phyloP scores from a whole-genome alignment of 176 grass and related monocot genomes.

The Oropetium thomaeum region DNA sequence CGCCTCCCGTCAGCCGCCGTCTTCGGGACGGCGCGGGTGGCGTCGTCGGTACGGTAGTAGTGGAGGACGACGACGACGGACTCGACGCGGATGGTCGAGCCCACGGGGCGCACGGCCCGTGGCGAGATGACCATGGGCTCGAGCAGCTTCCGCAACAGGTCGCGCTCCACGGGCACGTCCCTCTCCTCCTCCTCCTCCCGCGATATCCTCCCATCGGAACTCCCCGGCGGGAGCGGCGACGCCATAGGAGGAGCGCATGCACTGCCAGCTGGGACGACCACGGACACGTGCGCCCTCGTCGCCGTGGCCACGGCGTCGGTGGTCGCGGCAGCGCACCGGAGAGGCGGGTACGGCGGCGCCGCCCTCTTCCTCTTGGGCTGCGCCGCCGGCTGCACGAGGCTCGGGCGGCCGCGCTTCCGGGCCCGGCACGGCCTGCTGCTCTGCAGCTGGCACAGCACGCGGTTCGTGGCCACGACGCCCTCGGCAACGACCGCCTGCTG shows the following conservation, averaged over 20 bases:
- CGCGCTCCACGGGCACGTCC: slow-evolving; percentile 60
- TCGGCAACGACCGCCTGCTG: not conserved
- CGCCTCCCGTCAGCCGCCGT: slow-evolving; percentile 52
- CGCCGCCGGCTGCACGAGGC: slow-evolving; percentile 4
- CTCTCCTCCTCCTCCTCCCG: not conserved
- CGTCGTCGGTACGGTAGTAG: not conserved
- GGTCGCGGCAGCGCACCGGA: slow-evolving; percentile 31
- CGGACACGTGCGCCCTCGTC: slow-evolving; percentile 21
- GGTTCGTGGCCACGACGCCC: slow-evolving; percentile 10
- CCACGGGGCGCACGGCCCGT: slow-evolving; percentile 66
- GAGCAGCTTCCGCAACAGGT: slow-evolving; percentile 84
- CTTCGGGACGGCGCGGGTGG: not conserved
- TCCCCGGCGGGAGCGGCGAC: not conserved
- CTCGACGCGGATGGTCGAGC: slow-evolving; percentile 67
- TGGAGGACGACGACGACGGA: too few species aligned
- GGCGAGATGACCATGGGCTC: slow-evolving; percentile 69
- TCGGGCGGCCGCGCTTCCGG: slow-evolving; percentile 56
- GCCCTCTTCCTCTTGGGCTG: slow-evolving; percentile 43
- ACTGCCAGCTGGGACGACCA: not conserved
- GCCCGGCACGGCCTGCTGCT: slow-evolving; percentile 54
- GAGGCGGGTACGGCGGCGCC: slow-evolving; percentile 28
- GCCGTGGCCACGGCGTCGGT: slow-evolving; percentile 32
- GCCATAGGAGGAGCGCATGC: slow-evolving; percentile 8
- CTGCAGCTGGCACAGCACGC: slow-evolving; percentile 56
- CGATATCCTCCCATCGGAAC: not conserved